A percentile compares a stretch with the other conserved stretches of the same genome.
phyloP scores from a whole-genome alignment of 2,329 filamentous ascomycete species.

The Alternaria postmessia region DNA sequence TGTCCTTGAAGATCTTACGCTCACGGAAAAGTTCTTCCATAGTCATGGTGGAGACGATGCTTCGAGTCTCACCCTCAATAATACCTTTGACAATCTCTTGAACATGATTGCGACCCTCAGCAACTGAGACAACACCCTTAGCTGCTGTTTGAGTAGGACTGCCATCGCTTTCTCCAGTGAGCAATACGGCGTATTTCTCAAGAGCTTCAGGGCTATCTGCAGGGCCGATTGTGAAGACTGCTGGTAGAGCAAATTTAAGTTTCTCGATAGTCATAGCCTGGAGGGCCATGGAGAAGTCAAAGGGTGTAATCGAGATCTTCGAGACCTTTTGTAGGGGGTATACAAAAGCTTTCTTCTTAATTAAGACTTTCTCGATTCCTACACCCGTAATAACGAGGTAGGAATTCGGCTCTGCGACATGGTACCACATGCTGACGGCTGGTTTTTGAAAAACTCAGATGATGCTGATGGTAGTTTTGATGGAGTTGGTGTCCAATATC shows the following conservation, averaged over 20 bases:
- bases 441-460: background rate
- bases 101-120: conserved; percentile 69
- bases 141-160: conserved; percentile 44
- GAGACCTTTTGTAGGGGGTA: conserved; percentile 52
- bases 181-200: conserved; percentile 81
- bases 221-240: conserved; percentile 86
- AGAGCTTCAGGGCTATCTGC: conserved; percentile 74
- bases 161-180: conserved; percentile 69
- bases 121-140: conserved; percentile 52
- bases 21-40: conserved; percentile 90
- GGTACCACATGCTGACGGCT: conserved; percentile 60
- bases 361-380: conserved; percentile 75
- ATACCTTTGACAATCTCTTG: conserved; percentile 89
- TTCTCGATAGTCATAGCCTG: conserved; percentile 93
- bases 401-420: conserved; percentile 76
- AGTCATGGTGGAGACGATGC: conserved; percentile 86
- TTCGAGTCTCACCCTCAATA: conserved; percentile 86
- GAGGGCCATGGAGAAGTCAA: conserved; percentile 82
- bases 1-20: conserved; percentile 77
- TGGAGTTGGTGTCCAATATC: background rate
- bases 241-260: conserved; percentile 80
- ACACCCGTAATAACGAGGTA: conserved; percentile 89
- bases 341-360: conserved; percentile 71
- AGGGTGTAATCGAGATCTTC: conserved; percentile 70
- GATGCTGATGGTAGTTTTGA: background rate